Base-by-base conservation (phyloP, 2,329 filamentous ascomycete genomes). In the Aspergillus luchuensis region DNA sequence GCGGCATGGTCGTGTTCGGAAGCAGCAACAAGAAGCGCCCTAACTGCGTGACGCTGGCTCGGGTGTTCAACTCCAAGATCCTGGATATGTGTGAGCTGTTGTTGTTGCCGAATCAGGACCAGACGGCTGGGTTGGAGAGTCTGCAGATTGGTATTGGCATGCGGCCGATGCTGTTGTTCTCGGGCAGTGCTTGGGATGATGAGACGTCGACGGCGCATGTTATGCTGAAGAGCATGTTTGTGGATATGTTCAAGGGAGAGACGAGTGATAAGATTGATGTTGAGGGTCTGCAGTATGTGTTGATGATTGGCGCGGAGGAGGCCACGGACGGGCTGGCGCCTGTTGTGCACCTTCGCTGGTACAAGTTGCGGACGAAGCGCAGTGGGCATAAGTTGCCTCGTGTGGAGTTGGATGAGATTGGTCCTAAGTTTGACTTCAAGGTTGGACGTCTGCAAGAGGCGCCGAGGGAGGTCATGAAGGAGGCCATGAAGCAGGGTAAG, bases 31-130 rank as follows among this genome's bases (percentile, higher is more conserved):
- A 98, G 85, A 99, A 98, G 84, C 85, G 95, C n/a, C 93, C 93
- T 5, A 92, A 99, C 78, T 89, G 89, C 64, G 76, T 99, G 70
- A 97, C 92, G 0, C 78, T 98, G 49, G 83, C 89, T 43, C 88
- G 95, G 64, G 91, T 90, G 47, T 98, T 96, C 76, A 86, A 89
- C 70, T 87, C 91, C 80, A 93, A 95, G 79, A 84, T 97, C 15
- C 84, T 98, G 66, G 96, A 99, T 78, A 97, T 99, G 92, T 82
- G 96, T 57, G 95, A 99, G 83, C 79, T 98, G 70, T 83, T 91
- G 74, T 85, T 99, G 61, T 88, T 97, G 70, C 84, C 88, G 2
- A 86, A 90, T 17, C 92, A 74, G 17, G 72, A 73, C 21, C 71
- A 72, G 23, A 59, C 66, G 41, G 71, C 74, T 50, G 75, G 72